Conservation (phyloP, 768 basidiomycete species). For the Russula emetica region DNA sequence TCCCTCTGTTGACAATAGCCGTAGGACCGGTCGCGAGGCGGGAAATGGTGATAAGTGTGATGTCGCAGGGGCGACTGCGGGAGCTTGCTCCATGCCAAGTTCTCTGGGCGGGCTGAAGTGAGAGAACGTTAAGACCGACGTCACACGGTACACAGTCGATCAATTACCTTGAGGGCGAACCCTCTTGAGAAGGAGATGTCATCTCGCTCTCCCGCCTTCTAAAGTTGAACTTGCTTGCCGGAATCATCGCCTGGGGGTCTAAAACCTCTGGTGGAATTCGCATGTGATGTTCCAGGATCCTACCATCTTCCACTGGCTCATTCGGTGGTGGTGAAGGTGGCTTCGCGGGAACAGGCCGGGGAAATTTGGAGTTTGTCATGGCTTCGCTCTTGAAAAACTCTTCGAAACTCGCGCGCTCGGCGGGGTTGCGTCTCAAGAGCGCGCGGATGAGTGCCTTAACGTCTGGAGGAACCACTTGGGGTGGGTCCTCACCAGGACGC, state of each 20-base stretch:
- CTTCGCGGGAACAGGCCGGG: conserved; percentile 42
- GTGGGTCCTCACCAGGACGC: conserved; percentile 44
- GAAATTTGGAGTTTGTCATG: conserved; percentile 72
- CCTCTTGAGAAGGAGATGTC: conserved; percentile 14
- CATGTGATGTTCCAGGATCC: conserved; percentile 68
- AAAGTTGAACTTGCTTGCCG: conserved; percentile 78
- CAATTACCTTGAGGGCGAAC: conserved; percentile 14
- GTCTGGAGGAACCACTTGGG: conserved; percentile 66
- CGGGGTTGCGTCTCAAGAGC: conserved; percentile 80
- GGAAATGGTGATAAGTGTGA: conserved; percentile 4
- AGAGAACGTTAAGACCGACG: not conserved
- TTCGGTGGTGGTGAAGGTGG: conserved; percentile 33
- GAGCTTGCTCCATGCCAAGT: not conserved
- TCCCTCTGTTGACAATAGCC: conserved; percentile 47
- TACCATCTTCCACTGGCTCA: conserved; percentile 30
- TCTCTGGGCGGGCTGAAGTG: conserved; percentile 5
- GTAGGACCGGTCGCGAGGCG: conserved; percentile 18
- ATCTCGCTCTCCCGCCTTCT: conserved; percentile 36
- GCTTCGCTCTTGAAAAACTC: conserved; percentile 87
- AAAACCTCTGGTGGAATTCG: conserved; percentile 76
- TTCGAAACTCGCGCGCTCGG: conserved; percentile 82
- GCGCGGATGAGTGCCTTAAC: conserved; percentile 83
- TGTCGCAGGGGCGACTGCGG: not conserved
- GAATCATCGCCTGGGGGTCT: conserved; percentile 76
- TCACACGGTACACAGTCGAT: not conserved